Base-by-base conservation (phyloP, 768 basidiomycete species). In the Russula earlei region DNA sequence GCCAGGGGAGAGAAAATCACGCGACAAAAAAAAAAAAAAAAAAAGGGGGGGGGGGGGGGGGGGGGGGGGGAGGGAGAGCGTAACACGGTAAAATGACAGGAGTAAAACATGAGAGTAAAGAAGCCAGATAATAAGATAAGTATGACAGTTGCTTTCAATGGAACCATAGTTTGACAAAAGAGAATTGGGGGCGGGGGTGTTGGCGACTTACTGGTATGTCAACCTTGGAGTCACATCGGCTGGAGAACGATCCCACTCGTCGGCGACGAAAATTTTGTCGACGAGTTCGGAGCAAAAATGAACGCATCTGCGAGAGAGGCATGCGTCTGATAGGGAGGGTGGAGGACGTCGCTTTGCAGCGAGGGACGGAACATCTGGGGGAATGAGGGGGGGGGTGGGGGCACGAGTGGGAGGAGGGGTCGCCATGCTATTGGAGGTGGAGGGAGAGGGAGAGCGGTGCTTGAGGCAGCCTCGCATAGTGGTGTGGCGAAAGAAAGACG, bases 231-330 rank as follows among this genome's bases (percentile, higher is more conserved):
- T 77, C 24, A 84, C 80, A 38, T 85, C 82, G 2, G 76, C 75
- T 3, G 87, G 86, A 1, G 84, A 85, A 15, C 87, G 76, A 67
- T 89, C 87, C 87, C 87, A 88, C 54, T 85, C 84, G 66, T 89
- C 87, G 3, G 84, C 87, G 29, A 75, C 67, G 64, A 77, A 77
- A 10, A 88, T 72, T 65, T 85, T 75, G 56, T 84, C 80, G 12
- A 75, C 77, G 2, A 77, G 71, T 3, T 73, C 74, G 11, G 71
- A 71, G 43, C 79, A 77, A 61, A 87, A 89, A 8, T 77, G 77
- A 29, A 89, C 87, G 31, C 75, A 76, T 69, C 87, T 85, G 58
- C 75, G 64, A 22, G 44, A 7, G 17, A 63, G 45, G 20, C 58
- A 55, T 27, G 7, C 49, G 11, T 57, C 57, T 7, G 47, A 33